These are phyloP conservation scores for Elaeis oleifera DNA, from an alignment of 202 grass and related monocot species.

Conservation along the genomic window DNA sequence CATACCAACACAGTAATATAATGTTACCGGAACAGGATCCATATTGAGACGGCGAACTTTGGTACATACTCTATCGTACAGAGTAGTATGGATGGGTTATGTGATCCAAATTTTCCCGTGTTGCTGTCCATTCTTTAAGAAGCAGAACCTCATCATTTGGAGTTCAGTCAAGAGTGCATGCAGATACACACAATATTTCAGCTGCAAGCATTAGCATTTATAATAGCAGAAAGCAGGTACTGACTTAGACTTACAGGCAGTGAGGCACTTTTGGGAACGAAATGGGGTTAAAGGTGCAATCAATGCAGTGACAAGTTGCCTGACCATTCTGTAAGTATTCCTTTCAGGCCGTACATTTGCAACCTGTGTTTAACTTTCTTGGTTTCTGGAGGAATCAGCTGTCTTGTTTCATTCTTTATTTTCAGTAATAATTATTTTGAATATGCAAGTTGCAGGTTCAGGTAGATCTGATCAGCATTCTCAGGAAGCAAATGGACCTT, in stretches of 20 bases:
- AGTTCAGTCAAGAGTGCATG: background rate
- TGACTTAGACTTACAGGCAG: constrained; percentile 42
- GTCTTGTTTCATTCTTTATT: constrained; percentile 9
- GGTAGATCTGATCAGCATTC: constrained; percentile 63
- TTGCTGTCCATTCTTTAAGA: too few species aligned
- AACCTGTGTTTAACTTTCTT: background rate
- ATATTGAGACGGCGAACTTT: too few species aligned
- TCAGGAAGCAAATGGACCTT: constrained; percentile 64
- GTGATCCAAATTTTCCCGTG: too few species aligned
- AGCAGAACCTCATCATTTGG: too few species aligned
- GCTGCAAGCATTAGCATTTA: too few species aligned
- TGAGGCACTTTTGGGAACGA: constrained; percentile 72
- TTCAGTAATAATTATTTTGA: constrained; percentile 25
- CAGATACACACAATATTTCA: background rate
- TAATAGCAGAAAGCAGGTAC: too few species aligned
- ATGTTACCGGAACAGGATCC: too few species aligned
- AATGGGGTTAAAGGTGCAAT: constrained; percentile 83
- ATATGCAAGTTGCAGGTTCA: constrained; percentile 55
- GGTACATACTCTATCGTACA: too few species aligned
- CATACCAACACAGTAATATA: too few species aligned
- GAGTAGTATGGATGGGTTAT: too few species aligned
- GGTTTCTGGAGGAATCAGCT: constrained; percentile 1
- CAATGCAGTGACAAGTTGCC: constrained; percentile 64
- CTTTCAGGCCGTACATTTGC: background rate
- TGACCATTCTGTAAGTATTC: constrained; percentile 63